Evolutionary conservation across 192 early-diverging fungal genomes (phyloP).

Genomic region (Mortierella claussenii): DNA sequence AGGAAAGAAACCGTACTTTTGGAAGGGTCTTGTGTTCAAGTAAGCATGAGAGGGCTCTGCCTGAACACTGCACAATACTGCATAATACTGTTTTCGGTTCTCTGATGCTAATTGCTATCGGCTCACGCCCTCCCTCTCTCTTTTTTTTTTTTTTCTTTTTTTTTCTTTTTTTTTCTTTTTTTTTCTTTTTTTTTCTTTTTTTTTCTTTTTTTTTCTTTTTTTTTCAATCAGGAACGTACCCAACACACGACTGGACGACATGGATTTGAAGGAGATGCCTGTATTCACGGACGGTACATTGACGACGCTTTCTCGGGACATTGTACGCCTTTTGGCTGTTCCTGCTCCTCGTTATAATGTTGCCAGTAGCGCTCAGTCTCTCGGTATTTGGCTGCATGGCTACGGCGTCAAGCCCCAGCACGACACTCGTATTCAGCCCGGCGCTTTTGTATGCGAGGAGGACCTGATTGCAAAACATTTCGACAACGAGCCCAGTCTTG

Average conservation of each 20-base stretch:
- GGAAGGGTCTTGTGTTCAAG: slow-evolving; percentile 61
- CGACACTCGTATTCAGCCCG: slow-evolving; percentile 63
- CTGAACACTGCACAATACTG: too few species aligned
- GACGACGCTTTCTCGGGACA: slow-evolving; percentile 61
- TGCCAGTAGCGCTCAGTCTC: slow-evolving; percentile 62
- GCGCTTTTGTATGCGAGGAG: slow-evolving; percentile 63
- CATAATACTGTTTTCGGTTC: too few species aligned
- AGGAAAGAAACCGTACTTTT: slow-evolving; percentile 55
- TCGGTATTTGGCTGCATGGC: slow-evolving; percentile 66
- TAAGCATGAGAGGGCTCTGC: too few species aligned
- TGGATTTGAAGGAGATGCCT: slow-evolving; percentile 54
- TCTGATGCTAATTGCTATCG: too few species aligned
- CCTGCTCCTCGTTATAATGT: slow-evolving; percentile 61
- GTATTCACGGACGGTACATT: slow-evolving; percentile 66
- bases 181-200: background rate
- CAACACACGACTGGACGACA: slow-evolving; percentile 45
- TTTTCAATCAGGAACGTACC: slow-evolving; percentile 29
- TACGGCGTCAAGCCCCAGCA: slow-evolving; percentile 62
- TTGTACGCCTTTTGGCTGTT: slow-evolving; percentile 54
- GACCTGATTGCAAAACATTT: slow-evolving; percentile 68
- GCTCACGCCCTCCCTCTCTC: too few species aligned
- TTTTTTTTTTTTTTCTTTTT: too few species aligned
- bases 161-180: background rate
- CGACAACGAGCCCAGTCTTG: slow-evolving; percentile 49
- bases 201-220: background rate